Conservation (phyloP, 768 basidiomycete genomes). For the Botryobasidium botryosum region DNA sequence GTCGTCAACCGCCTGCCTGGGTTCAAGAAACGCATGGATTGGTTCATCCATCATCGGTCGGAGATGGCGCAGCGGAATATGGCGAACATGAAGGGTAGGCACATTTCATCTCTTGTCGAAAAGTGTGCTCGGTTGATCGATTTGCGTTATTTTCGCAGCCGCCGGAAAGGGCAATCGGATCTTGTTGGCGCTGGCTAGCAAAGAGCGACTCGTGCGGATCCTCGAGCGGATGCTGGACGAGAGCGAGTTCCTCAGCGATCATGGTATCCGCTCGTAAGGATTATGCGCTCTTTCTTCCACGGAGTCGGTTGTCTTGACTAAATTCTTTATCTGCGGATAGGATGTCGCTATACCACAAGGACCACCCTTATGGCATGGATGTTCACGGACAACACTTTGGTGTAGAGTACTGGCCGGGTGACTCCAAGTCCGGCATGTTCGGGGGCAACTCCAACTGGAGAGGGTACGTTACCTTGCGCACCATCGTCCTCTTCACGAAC, state of each 20-base stretch:
- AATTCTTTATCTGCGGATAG: slow-evolving; percentile 24
- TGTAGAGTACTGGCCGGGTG: slow-evolving; percentile 94
- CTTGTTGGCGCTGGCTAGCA: slow-evolving; percentile 75
- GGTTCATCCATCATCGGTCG: slow-evolving; percentile 87
- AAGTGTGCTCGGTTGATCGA: not conserved
- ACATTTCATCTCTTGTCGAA: not conserved
- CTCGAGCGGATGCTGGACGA: slow-evolving; percentile 95
- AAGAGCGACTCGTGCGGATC: slow-evolving; percentile 75
- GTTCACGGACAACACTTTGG: slow-evolving; percentile 85
- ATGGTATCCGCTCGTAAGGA: slow-evolving; percentile 86
- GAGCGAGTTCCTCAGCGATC: slow-evolving; percentile 86
- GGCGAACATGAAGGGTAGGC: slow-evolving; percentile 74
- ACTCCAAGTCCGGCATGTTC: slow-evolving; percentile 94
- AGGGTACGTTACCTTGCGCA: no score
- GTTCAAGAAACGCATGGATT: slow-evolving; percentile 96
- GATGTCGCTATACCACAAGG: slow-evolving; percentile 75
- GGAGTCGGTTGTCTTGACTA: not conserved
- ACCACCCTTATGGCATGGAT: slow-evolving; percentile 85
- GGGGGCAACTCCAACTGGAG: slow-evolving; percentile 58
- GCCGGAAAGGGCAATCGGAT: slow-evolving; percentile 69
- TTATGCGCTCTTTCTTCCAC: not conserved
- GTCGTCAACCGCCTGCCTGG: slow-evolving; percentile 83
- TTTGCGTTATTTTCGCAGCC: slow-evolving; percentile 16
- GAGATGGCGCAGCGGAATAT: slow-evolving; percentile 80
- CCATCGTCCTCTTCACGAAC: no score